A percentile compares a stretch with the other conserved stretches of the same genome.
phyloP scores from a whole-genome alignment of 2,329 filamentous ascomycete species.

The Cercospora zeae-maydis region DNA sequence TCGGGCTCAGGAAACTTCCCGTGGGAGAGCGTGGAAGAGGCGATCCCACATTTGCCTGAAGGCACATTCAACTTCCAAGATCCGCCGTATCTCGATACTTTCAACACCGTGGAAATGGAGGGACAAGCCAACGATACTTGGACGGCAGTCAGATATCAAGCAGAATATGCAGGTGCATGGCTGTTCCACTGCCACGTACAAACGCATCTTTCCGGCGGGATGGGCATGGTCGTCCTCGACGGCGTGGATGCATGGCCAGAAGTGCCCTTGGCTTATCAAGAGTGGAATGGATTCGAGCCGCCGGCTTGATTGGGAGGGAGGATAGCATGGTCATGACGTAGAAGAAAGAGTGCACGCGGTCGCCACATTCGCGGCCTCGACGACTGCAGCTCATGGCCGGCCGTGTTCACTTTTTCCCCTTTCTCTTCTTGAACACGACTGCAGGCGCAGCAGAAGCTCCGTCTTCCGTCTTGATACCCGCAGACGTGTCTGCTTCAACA shows the following conservation, averaged over 20 bases:
- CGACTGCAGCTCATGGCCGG: neutral
- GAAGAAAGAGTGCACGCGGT: neutral
- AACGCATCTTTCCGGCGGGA: constrained; percentile 47
- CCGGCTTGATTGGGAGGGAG: neutral
- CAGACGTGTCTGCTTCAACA: neutral
- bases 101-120: constrained; percentile 23
- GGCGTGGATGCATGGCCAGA: constrained; percentile 43
- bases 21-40: constrained; percentile 54
- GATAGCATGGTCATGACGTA: neutral
- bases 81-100: constrained; percentile 55
- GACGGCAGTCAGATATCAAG: constrained; percentile 47
- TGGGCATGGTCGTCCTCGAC: constrained; percentile 49
- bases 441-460: constrained; percentile 43
- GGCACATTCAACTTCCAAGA: constrained; percentile 56
- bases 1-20: constrained; percentile 46
- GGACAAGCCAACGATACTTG: constrained; percentile 30
- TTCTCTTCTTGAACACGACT: constrained; percentile 77
- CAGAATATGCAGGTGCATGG: constrained; percentile 45
- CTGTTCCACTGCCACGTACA: constrained; percentile 52
- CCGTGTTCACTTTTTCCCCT: constrained; percentile 43
- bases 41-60: constrained; percentile 41
- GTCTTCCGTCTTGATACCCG: constrained; percentile 3
- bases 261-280: constrained; percentile 25
- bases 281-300: constrained; percentile 22
- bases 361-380: neutral